Evolutionary conservation across 1,139 yeast genomes (phyloP), one percentile per base, ranked within the genome.

Genomic region (Diutina pseudorugosa): DNA sequence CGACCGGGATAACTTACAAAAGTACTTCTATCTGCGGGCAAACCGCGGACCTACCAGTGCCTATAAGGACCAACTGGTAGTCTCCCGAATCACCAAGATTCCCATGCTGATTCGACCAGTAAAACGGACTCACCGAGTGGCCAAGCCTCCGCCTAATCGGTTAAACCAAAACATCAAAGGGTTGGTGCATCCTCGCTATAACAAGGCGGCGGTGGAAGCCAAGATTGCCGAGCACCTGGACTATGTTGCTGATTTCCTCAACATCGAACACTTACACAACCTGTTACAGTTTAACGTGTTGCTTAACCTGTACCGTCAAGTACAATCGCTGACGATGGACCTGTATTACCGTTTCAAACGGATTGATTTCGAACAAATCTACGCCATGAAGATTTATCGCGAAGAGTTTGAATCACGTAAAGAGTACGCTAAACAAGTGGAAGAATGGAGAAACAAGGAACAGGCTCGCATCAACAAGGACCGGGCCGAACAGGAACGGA

Each of bases 21-120:
- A 69, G 55, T 74, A 73, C 57, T 73, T 65, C 57, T 74, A 73
- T 57, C 65, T 69, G 16, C 71, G 71, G 56, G 62, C 68, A 25
- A 72, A 72, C 55, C 62, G 78, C 49, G 78, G 79, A 0, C 76
- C 77, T 4, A 77, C 77, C 1, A 70, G 74, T 54, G 77, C 72
- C 56, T 74, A 72, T 57, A 74, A 74, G 57, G 79, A 74, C 59
- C 76, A 73, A 0, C 69, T 76, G 1, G 60, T 73, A 27, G 69
- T 72, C 58, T 72, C 71, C 57, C 63, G 71, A 52, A 70, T 74
- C 55, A 73, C 72, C 57, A 64, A 64, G 52, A 65, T 71, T 44
- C 70, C 9, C 51, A 57, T 41, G 52, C 58, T 57, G 18, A 41
- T 51, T 18, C 48, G 45, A 27, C 54, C 55, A 36, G 41, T 19